Percentiles rank a stretch among this genome's conserved stretches.
These are phyloP conservation scores for Ganoderma resinaceum DNA, from an alignment of 1,284 basidiomycete species.

Conservation along the genomic window DNA sequence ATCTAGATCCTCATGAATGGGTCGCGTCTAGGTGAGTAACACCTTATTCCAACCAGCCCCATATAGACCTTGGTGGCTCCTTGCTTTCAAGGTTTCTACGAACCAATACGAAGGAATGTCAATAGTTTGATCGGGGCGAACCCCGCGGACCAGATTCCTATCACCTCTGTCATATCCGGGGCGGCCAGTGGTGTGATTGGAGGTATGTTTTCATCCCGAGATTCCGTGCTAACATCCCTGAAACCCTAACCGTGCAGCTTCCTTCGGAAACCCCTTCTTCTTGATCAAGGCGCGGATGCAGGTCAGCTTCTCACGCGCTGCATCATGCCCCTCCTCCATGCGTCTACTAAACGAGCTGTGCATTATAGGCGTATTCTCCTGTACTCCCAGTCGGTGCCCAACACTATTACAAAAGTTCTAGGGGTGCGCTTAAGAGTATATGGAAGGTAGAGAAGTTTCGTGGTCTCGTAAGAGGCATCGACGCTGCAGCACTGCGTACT, in stretches of 20 bases:
- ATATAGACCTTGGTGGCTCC: slow-evolving; percentile 3
- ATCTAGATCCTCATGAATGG: slow-evolving; percentile 90
- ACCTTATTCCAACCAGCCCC: slow-evolving; percentile 6
- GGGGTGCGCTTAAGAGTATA: slow-evolving; percentile 85
- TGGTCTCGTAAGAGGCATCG: slow-evolving; percentile 90
- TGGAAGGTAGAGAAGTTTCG: slow-evolving; percentile 78
- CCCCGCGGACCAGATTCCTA: slow-evolving; percentile 69
- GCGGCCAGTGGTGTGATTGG: slow-evolving; percentile 91
- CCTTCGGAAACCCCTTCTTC: slow-evolving; percentile 92
- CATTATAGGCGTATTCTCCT: slow-evolving; percentile 87
- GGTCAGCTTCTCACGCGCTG: slow-evolving; percentile 52
- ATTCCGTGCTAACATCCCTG: background rate
- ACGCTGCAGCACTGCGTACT: slow-evolving; percentile 92
- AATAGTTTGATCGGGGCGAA: slow-evolving; percentile 76
- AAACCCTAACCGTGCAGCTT: slow-evolving; percentile 16
- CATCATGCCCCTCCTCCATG: slow-evolving; percentile 1
- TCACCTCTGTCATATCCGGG: slow-evolving; percentile 85
- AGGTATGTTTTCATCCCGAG: slow-evolving; percentile 56
- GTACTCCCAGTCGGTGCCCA: slow-evolving; percentile 94
- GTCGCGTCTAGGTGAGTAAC: slow-evolving; percentile 81
- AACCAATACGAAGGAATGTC: slow-evolving; percentile 82
- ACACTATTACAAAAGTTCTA: slow-evolving; percentile 87
- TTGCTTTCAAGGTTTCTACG: slow-evolving; percentile 82
- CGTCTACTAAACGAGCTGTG: slow-evolving; percentile 7
- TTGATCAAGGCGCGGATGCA: slow-evolving; percentile 98